Evolutionary conservation across 495 filamentous ascomycete genomes (phyloP).

Genomic region (Oleoguttula mirabilis): DNA sequence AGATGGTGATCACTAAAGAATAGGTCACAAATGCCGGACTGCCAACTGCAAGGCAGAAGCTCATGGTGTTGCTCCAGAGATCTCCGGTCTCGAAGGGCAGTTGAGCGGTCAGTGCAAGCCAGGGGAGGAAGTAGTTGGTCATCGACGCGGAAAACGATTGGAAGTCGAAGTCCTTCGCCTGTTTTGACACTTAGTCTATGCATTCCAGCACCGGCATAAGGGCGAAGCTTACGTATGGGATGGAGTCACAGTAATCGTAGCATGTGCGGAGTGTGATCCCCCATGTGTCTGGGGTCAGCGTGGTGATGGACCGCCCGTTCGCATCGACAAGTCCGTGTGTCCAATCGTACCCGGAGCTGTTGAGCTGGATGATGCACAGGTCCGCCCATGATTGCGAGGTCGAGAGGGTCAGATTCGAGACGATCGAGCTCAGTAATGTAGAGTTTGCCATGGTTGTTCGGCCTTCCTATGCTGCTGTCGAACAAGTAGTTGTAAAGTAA

Average conservation of each 20-base stretch:
- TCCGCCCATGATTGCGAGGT: slow-evolving; percentile 1
- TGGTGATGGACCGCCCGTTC: slow-evolving; percentile 2
- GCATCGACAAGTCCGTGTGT: slow-evolving; percentile 11
- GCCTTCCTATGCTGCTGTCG: too few species aligned
- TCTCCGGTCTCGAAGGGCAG: slow-evolving; percentile 16
- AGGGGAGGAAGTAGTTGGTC: slow-evolving; percentile 21
- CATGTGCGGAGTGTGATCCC: slow-evolving; percentile 17
- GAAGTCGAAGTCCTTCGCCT: slow-evolving; percentile 16
- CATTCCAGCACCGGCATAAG: not conserved
- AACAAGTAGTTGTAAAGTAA: too few species aligned
- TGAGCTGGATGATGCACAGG: not conserved
- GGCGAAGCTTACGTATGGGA: slow-evolving; percentile 20
- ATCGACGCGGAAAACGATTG: slow-evolving; percentile 13
- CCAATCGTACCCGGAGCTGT: slow-evolving; percentile 1
- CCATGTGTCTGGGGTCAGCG: slow-evolving; percentile 19
- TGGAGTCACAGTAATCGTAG: slow-evolving; percentile 16
- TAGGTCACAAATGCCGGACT: slow-evolving; percentile 21
- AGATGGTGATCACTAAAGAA: slow-evolving; percentile 19
- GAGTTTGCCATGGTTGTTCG: slow-evolving; percentile 7
- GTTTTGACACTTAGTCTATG: not conserved
- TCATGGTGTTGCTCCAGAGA: slow-evolving; percentile 15
- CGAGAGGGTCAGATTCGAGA: not conserved
- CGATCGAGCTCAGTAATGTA: not conserved
- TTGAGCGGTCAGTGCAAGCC: slow-evolving; percentile 20
- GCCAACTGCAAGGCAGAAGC: slow-evolving; percentile 16